These are phyloP conservation scores for Sclerotinia borealis DNA, from an alignment of 2,329 filamentous ascomycete genomes.

Conservation along the genomic window DNA sequence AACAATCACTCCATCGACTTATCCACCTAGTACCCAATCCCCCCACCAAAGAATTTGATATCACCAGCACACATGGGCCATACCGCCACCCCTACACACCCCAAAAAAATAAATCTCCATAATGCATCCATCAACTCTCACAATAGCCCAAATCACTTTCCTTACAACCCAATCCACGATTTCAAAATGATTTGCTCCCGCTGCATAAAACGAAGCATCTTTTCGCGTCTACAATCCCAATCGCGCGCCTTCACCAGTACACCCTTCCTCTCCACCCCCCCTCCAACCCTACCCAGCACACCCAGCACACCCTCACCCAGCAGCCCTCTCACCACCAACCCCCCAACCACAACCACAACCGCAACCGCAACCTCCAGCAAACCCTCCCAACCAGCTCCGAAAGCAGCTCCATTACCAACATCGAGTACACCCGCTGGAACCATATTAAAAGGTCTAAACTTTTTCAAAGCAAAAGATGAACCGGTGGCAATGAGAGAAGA, in stretches of 20 bases:
- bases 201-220: constrained; percentile 44
- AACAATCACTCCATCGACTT: not conserved
- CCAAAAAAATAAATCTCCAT: constrained; percentile 24
- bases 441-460: constrained; percentile 67
- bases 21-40: not conserved
- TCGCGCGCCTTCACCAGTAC: constrained; percentile 17
- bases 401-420: constrained; percentile 13
- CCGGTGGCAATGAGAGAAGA: constrained; percentile 68
- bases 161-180: not conserved
- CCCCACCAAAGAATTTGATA: constrained; percentile 22
- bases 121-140: constrained; percentile 24
- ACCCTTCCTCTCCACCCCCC: constrained; percentile 20
- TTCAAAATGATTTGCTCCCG: constrained; percentile 34
- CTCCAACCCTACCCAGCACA: too few relatives aligned
- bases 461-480: constrained; percentile 65
- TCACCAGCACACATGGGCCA: constrained; percentile 14
- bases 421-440: constrained; percentile 52
- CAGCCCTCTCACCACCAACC: constrained; percentile 13
- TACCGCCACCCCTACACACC: constrained; percentile 21
- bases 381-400: constrained; percentile 12
- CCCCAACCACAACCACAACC: constrained; percentile 27
- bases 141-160: constrained; percentile 17
- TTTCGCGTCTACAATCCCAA: constrained; percentile 11
- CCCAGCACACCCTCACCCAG: constrained; percentile 18
- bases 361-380: constrained; percentile 28